phyloP scores from a whole-genome alignment of 2,329 filamentous ascomycete genomes.

The Furcasterigmium sp. region DNA sequence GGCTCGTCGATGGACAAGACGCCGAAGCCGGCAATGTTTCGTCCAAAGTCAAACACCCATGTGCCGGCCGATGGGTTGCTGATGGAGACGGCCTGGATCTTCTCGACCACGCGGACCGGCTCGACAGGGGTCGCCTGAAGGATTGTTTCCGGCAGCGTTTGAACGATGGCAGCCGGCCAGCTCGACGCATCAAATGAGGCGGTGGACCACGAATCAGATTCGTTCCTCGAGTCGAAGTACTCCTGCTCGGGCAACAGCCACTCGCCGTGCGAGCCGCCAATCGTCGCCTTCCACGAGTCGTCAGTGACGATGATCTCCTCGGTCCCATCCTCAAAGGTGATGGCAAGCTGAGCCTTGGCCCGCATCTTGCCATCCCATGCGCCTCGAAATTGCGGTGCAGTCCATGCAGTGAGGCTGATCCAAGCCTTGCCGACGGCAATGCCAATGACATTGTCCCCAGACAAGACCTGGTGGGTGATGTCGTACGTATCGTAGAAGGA shows the following conservation, averaged over 20 bases:
- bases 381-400: too few species aligned
- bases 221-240: conserved; percentile 3
- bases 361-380: too few species aligned
- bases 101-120: conserved; percentile 4
- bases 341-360: neutral
- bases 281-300: conserved; percentile 3
- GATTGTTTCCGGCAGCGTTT: conserved; percentile 3
- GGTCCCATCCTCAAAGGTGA: conserved; percentile 1
- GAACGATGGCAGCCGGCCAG: conserved; percentile 6
- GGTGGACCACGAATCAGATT: neutral
- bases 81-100: conserved; percentile 3
- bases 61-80: conserved; percentile 4
- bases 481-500: too few species aligned
- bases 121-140: conserved; percentile 5
- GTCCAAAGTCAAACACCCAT: conserved; percentile 8
- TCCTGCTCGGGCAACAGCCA: conserved; percentile 3
- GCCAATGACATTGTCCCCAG: too few species aligned
- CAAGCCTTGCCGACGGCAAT: too few species aligned
- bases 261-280: conserved; percentile 2
- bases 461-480: too few species aligned
- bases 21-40: conserved; percentile 5
- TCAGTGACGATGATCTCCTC: conserved; percentile 2
- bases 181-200: neutral
- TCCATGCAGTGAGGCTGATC: too few species aligned
- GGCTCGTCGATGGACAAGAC: conserved; percentile 5